These are phyloP conservation scores for Thymus quinquecostatus DNA, from an alignment of 257 asterid species.

Conservation along the genomic window DNA sequence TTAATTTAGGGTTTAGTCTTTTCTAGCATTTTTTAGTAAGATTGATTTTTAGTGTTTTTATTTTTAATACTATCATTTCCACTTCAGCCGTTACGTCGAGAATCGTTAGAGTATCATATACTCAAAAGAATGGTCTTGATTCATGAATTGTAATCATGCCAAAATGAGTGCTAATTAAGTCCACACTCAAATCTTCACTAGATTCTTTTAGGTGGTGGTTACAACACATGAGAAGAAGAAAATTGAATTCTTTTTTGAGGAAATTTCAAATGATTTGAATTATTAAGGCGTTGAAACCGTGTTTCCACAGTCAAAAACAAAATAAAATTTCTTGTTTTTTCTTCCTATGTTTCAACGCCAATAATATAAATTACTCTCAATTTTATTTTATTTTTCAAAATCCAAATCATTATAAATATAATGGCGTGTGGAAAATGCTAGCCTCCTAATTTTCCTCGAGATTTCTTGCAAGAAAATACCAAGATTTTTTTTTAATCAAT, in stretches of 20 bases:
- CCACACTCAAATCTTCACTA: conserved; percentile 20
- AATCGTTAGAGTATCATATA: too few species aligned
- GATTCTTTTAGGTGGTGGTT: conserved; percentile 22
- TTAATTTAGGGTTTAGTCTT: too few species aligned
- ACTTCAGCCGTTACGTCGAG: too few species aligned
- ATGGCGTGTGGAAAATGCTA: conserved; percentile 32
- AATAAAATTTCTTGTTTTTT: not conserved
- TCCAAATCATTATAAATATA: conserved; percentile 30
- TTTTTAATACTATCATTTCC: too few species aligned
- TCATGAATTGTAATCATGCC: conserved; percentile 25
- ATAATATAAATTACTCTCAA: not conserved
- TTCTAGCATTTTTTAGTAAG: too few species aligned
- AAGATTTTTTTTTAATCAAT: not conserved
- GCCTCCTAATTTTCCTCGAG: not conserved
- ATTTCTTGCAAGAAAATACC: conserved; percentile 25
- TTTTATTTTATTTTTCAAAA: not conserved
- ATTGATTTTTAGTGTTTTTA: too few species aligned
- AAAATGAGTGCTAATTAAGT: conserved; percentile 29
- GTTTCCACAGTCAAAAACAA: conserved; percentile 28
- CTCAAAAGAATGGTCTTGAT: not conserved
- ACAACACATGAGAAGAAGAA: not conserved
- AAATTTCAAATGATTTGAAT: conserved; percentile 24
- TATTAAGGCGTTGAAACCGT: conserved; percentile 20
- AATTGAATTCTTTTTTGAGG: conserved; percentile 9
- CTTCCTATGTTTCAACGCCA: conserved; percentile 23